Evolutionary conservation across 192 early-diverging fungal species (phyloP).

Genomic region (Mortierella antarctica): DNA sequence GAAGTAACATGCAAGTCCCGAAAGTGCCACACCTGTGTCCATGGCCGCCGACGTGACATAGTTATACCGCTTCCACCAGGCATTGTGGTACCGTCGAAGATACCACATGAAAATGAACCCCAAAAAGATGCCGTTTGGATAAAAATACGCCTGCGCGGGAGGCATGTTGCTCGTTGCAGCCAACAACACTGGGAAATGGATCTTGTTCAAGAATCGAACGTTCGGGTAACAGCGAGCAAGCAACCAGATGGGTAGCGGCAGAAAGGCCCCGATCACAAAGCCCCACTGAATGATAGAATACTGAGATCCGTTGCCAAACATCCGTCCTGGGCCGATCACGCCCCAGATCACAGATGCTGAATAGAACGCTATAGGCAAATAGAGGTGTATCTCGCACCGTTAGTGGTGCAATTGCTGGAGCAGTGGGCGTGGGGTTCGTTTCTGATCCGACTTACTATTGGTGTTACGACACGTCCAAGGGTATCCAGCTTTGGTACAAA

Average conservation of each 20-base stretch:
- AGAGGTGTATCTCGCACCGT: neutral
- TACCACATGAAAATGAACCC: conserved; percentile 58
- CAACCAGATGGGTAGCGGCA: conserved; percentile 64
- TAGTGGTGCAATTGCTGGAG: neutral
- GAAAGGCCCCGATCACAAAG: conserved; percentile 59
- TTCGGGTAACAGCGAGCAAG: conserved; percentile 62
- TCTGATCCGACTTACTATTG: conserved; percentile 39
- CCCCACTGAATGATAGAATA: conserved; percentile 59
- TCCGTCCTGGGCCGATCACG: conserved; percentile 70
- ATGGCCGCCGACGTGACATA: conserved; percentile 67
- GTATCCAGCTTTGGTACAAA: conserved; percentile 41
- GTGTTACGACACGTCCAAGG: conserved; percentile 56
- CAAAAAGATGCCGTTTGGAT: conserved; percentile 59
- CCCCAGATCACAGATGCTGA: conserved; percentile 80
- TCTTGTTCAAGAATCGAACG: conserved; percentile 32
- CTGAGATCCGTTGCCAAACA: conserved; percentile 51
- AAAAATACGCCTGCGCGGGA: conserved; percentile 51
- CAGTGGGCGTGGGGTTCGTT: neutral
- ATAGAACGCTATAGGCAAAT: conserved; percentile 58
- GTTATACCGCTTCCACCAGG: conserved; percentile 64
- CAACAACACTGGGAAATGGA: conserved; percentile 65
- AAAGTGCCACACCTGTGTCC: conserved; percentile 65
- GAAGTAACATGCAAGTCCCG: conserved; percentile 57
- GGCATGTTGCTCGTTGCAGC: conserved; percentile 51
- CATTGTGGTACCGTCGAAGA: conserved; percentile 40